Percentiles rank a stretch among this genome's conserved stretches.
phyloP scores from a whole-genome alignment of 306 rosid species.

The Vigna radiata region DNA sequence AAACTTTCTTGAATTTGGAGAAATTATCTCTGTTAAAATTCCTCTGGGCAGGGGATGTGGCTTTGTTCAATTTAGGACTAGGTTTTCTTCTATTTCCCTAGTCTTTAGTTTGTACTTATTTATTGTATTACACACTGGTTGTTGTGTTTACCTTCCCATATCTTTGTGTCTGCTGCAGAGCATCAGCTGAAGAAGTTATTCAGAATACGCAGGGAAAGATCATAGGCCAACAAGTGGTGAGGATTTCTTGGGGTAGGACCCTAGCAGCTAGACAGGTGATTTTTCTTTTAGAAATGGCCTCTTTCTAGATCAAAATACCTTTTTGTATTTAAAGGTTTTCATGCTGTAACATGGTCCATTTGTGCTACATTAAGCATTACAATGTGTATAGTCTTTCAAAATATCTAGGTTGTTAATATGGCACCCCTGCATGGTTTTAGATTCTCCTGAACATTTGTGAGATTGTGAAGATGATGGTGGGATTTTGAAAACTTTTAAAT shows the following conservation, averaged over 20 bases:
- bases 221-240: constrained; percentile 86
- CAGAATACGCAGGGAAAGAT: constrained; percentile 91
- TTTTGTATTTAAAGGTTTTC: background rate
- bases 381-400: constrained; percentile 15
- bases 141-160: constrained; percentile 16
- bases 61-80: constrained; percentile 80
- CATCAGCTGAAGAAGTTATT: constrained; percentile 90
- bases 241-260: constrained; percentile 91
- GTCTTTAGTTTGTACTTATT: no score
- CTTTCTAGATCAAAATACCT: background rate
- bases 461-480: constrained; percentile 9
- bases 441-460: constrained; percentile 1
- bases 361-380: no score
- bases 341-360: background rate
- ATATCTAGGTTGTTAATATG: constrained; percentile 22
- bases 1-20: constrained; percentile 82
- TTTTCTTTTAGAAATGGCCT: constrained; percentile 31
- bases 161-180: constrained; percentile 54
- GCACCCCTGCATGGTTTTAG: background rate
- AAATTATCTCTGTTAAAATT: constrained; percentile 71
- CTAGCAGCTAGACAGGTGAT: constrained; percentile 84
- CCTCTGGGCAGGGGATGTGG: constrained; percentile 86
- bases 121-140: no score
- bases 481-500: background rate
- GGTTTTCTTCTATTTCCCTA: constrained; percentile 53